Base-by-base conservation (phyloP, 1,284 basidiomycete genomes). In the Fomitopsis palustris region DNA sequence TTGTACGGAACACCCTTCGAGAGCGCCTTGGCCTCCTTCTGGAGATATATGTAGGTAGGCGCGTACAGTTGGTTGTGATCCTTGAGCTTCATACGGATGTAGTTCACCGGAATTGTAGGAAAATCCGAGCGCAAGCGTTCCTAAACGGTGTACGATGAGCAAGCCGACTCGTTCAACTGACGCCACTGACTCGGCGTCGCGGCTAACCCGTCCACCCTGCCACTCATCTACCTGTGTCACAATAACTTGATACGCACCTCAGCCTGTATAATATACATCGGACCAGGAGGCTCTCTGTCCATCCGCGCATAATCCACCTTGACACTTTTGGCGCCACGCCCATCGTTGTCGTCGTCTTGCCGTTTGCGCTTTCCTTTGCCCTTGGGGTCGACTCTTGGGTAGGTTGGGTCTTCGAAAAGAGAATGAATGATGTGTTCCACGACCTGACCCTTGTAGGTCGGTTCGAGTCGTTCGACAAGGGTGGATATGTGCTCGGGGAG, bases 391-490 rank as follows among this genome's bases (percentile, higher is more conserved):
- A 76, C 71, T 63, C 79, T 87, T 0, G 88, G 89, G 65, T 90
- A 90, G 10, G 71, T 67, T 0, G 81, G 74, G 58, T 84, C 74
- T 62, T 91, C 89, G 52, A 91, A 82, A 0, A 92, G 75, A 8
- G 70, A 61, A 53, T 87, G 81, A 9, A 91, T 62, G 1, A 88
- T 79, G 4, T 71, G 70, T 63, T 85, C 80, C 41, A 84, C 75
- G 42, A 82, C 77, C n/a, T 75, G 67, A 6, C 69, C 71, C 17
- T 69, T 60, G 39, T 72, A 66, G 7, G 63, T 58, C 5, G 69
- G 67, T 25, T 70, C 63, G 59, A 80, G 73, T 52, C 76, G 65
- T 35, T 74, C 69, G 12, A 88, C 67, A 29, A 88, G 79, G 1
- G 69, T 62, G 19, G 75, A 66, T 10, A 78, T 78, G 63, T 88